Base-by-base conservation (phyloP, 2,329 filamentous ascomycete genomes). In the Colletotrichum scovillei region DNA sequence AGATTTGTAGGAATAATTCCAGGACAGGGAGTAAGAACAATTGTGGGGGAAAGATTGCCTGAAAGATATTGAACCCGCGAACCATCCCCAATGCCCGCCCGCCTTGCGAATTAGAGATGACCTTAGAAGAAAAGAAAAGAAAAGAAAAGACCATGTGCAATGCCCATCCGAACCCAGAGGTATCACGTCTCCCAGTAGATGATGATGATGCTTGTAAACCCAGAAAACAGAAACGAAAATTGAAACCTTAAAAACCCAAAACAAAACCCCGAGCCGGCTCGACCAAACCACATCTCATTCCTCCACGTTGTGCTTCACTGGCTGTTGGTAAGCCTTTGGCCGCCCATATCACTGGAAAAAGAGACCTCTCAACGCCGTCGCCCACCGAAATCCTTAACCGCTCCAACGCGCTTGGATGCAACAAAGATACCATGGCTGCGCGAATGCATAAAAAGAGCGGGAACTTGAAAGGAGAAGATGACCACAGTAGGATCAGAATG, bases 191-290 rank as follows among this genome's bases (percentile, higher is more conserved):
- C 65, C 69, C 72, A 24, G 38, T 75, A 56, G 62, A 75, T 55
- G 69, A 72, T 77, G 77, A 42, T 77, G 77, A 42, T 77, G 77
- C 73, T 68, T 76, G 64, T 78, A 74, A 75, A 75, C 63, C 30
- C 49, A 70, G 55, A 68, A 60, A 49, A 49, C 42, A 49, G 16
- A 64, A 69, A 32, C 30, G 63, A 62, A 57, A 63, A 70, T 59
- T 64, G 52, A 67, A 52, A 71, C 30, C 26, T 32, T 32, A 32
- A 32, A 32, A 32, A 32, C 8, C 30, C 9, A 49, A 56, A 30
- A 24, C 26, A 4, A 67, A 66, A 42, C 62, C 52, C 35, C 14
- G 35, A 46, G 19, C 42, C 7, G 16, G 16, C 38, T 42, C 38
- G 16, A 42, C 46, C 52, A 63, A 66, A 22, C 19, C 52, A 30